Evolutionary conservation across 108 stramenopile genomes (phyloP).

Genomic region (Conticribra weissflogii): DNA sequence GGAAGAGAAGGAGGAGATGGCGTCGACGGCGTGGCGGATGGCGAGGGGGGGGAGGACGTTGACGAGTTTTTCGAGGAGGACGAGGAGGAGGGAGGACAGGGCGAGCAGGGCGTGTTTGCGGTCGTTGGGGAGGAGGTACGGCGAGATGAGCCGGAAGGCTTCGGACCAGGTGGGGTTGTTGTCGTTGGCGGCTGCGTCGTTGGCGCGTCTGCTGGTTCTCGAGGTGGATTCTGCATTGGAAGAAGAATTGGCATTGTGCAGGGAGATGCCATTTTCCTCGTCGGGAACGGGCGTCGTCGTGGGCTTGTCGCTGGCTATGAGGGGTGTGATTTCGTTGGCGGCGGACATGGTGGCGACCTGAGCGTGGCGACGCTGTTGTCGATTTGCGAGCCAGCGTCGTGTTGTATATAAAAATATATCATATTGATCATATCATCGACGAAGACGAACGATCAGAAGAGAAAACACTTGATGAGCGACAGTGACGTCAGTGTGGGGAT

Average conservation of each 20-base stretch:
- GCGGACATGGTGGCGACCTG: not conserved
- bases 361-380: not conserved
- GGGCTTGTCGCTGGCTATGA: not conserved
- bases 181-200: not conserved
- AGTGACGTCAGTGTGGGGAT: too few species aligned
- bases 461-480: too few species aligned
- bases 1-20: slow-evolving; percentile 29
- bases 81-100: slow-evolving; percentile 30
- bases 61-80: slow-evolving; percentile 46
- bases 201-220: not conserved
- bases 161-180: slow-evolving; percentile 36
- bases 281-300: not conserved
- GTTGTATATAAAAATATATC: too few species aligned
- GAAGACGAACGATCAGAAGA: too few species aligned
- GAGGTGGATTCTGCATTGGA: not conserved
- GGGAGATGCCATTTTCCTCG: slow-evolving; percentile 3
- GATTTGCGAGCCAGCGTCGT: not conserved
- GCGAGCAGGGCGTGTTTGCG: slow-evolving; percentile 30
- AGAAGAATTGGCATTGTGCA: slow-evolving; percentile 1
- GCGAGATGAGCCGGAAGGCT: slow-evolving; percentile 28
- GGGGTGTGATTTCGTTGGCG: not conserved
- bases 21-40: slow-evolving; percentile 51
- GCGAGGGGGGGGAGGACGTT: slow-evolving; percentile 51
- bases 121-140: slow-evolving; percentile 41
- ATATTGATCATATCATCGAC: too few species aligned